A percentile compares a stretch with the other conserved stretches of the same genome.
Conservation (phyloP, 106 monocot genomes). For the Platanthera zijinensis region DNA sequence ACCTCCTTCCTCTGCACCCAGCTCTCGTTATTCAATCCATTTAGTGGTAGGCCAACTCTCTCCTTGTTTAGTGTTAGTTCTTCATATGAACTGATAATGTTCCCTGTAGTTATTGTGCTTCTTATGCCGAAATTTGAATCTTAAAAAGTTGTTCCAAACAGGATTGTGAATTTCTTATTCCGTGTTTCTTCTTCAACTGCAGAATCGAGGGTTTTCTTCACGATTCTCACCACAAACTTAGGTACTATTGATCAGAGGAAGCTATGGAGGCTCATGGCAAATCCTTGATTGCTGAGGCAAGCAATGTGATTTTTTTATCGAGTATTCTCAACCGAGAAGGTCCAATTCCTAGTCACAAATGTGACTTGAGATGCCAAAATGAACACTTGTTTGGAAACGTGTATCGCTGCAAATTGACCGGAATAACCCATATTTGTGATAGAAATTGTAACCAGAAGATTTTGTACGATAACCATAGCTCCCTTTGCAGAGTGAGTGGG, state of each 20-base stretch:
- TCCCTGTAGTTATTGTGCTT: background rate
- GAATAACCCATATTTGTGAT: conserved; percentile 91
- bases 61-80: background rate
- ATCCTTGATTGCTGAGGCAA: conserved; percentile 46
- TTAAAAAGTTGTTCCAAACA: background rate
- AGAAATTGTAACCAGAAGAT: conserved; percentile 98
- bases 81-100: background rate
- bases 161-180: background rate
- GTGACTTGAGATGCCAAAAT: conserved; percentile 84
- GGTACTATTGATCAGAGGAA: background rate
- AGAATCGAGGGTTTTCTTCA: conserved; percentile 13
- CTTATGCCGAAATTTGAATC: background rate
- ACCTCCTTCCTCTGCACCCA: background rate
- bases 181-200: conserved; percentile 8
- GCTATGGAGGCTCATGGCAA: conserved; percentile 55
- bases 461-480: conserved; percentile 95
- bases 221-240: background rate
- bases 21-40: background rate
- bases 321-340: conserved; percentile 45
- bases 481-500: conserved; percentile 96
- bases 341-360: conserved; percentile 71
- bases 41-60: background rate
- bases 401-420: conserved; percentile 86
- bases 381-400: conserved; percentile 94
- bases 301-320: conserved; percentile 54